Evolutionary conservation across 2,329 filamentous ascomycete genomes (phyloP).

Genomic region (Aspergillus aculeatinus): DNA sequence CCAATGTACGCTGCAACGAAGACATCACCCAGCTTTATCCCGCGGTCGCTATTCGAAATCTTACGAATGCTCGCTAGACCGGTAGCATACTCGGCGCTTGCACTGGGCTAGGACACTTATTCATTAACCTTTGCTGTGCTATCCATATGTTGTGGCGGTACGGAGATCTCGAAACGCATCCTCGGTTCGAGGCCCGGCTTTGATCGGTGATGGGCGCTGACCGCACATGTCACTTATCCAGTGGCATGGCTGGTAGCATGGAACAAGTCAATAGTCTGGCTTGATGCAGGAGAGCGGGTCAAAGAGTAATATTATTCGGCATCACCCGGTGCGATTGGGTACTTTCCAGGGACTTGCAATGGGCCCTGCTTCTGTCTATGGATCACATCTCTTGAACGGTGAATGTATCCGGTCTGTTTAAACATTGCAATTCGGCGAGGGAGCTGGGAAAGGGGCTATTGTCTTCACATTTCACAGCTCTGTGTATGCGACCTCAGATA

Average conservation of each 20-base stretch:
- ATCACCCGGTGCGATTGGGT: too few species aligned
- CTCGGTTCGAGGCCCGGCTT: constrained; percentile 19
- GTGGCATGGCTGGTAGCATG: background rate
- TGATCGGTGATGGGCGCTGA: constrained; percentile 1
- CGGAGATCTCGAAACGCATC: constrained; percentile 19
- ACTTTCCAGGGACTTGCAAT: background rate
- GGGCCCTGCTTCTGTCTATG: background rate
- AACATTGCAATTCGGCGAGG: background rate
- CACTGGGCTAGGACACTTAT: constrained; percentile 57
- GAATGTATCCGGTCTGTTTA: background rate
- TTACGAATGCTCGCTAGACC: constrained; percentile 58
- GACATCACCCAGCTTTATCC: constrained; percentile 52
- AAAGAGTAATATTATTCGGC: too few species aligned
- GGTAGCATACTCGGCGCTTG: constrained; percentile 55
- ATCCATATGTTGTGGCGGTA: constrained; percentile 38
- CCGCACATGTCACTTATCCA: background rate
- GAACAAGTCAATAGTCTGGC: background rate
- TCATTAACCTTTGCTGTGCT: constrained; percentile 54
- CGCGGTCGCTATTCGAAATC: constrained; percentile 52
- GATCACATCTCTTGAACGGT: background rate
- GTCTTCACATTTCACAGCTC: background rate
- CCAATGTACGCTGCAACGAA: constrained; percentile 61
- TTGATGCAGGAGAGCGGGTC: background rate
- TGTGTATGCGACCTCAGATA: background rate
- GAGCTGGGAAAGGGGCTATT: background rate